These are phyloP conservation scores for Beauveria bassiana DNA, from an alignment of 2,329 filamentous ascomycete species.

Conservation along the genomic window DNA sequence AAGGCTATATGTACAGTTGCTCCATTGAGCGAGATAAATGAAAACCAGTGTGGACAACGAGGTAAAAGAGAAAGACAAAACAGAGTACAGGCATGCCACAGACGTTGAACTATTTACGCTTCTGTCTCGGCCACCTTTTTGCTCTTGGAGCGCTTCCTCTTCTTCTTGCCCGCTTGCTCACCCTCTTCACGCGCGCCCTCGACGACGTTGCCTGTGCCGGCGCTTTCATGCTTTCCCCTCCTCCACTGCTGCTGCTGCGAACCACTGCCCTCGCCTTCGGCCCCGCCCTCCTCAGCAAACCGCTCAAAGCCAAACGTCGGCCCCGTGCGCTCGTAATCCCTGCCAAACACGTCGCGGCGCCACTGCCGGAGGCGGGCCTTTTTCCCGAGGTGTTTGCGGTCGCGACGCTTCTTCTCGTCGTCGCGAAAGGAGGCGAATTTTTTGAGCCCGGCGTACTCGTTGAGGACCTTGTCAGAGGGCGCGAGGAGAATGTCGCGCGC, in stretches of 20 bases:
- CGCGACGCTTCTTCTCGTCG: constrained; percentile 77
- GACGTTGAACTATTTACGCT: constrained; percentile 13
- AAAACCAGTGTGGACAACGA: background rate
- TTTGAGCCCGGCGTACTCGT: constrained; percentile 88
- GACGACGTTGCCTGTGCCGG: constrained; percentile 14
- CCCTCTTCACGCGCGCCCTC: constrained; percentile 8
- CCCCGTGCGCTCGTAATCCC: constrained; percentile 47
- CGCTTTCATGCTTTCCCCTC: constrained; percentile 17
- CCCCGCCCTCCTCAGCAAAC: constrained; percentile 19
- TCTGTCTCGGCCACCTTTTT: constrained; percentile 31
- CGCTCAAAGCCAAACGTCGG: constrained; percentile 51
- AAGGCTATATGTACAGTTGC: background rate
- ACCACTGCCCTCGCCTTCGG: background rate
- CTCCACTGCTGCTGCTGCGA: constrained; percentile 10
- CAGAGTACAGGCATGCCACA: background rate
- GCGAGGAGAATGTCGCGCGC: constrained; percentile 83
- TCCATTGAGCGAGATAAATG: background rate
- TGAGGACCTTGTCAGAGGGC: constrained; percentile 76
- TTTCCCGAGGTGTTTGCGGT: constrained; percentile 84
- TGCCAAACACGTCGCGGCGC: constrained; percentile 59
- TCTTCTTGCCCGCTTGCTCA: constrained; percentile 23
- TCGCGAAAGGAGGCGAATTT: constrained; percentile 89
- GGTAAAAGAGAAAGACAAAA: background rate
- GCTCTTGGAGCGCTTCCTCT: constrained; percentile 44
- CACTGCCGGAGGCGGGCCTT: constrained; percentile 86